Percentiles rank a stretch among this genome's conserved stretches.
These are phyloP conservation scores for Halophytophthora batemanensis DNA, from an alignment of 352 stramenopile genomes.

Conservation along the genomic window DNA sequence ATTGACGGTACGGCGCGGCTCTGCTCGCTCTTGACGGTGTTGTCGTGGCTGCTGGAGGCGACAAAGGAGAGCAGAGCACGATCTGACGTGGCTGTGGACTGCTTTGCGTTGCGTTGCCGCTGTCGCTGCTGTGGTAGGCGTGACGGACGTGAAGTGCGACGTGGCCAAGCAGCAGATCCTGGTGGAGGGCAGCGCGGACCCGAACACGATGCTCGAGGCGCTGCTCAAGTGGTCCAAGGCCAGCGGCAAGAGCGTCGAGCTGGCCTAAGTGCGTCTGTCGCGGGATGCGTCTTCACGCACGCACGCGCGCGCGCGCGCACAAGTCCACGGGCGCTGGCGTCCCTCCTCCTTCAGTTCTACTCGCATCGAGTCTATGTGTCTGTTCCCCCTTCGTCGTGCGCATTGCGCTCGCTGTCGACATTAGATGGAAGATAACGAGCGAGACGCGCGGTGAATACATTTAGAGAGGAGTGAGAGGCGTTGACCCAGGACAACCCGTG, in stretches of 20 bases:
- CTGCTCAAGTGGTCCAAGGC: conserved; percentile 89
- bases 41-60: not conserved
- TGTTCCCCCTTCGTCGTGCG: too few species aligned
- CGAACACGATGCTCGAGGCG: conserved; percentile 76
- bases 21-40: not conserved
- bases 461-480: too few species aligned
- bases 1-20: conserved; percentile 59
- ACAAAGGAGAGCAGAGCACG: too few species aligned
- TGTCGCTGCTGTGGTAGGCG: conserved; percentile 39
- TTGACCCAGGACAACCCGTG: too few species aligned
- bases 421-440: too few species aligned
- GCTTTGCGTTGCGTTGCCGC: conserved; percentile 3
- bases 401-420: too few species aligned
- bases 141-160: conserved; percentile 81
- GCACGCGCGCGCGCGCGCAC: too few species aligned
- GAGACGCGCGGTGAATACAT: too few species aligned
- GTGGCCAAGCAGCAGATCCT: conserved; percentile 87
- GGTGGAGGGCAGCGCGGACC: conserved; percentile 73
- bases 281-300: not conserved
- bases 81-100: not conserved
- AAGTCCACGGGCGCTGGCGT: too few species aligned
- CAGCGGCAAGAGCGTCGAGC: conserved; percentile 83
- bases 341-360: too few species aligned
- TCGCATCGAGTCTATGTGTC: too few species aligned
- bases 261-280: conserved; percentile 37